Percentiles rank a stretch among this genome's conserved stretches.
These are phyloP conservation scores for Pseudogymnoascus sp. DNA, from an alignment of 2,329 filamentous ascomycete species.

Conservation along the genomic window DNA sequence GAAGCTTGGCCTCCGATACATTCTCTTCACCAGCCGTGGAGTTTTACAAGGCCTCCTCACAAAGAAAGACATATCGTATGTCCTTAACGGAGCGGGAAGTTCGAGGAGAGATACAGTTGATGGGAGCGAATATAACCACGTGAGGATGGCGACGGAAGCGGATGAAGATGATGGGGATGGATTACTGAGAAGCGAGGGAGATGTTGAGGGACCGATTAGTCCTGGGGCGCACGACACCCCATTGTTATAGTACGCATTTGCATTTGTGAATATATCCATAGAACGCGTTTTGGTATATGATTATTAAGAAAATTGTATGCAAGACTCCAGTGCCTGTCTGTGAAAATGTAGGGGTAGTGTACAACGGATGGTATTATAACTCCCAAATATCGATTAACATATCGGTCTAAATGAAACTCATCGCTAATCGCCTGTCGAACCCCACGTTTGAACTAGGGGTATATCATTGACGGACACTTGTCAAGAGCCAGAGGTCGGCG, in stretches of 20 bases:
- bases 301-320: not conserved
- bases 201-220: conserved; percentile 20
- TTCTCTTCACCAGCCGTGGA: conserved; percentile 78
- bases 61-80: conserved; percentile 96
- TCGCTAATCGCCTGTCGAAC: not conserved
- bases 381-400: not conserved
- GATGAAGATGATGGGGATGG: conserved; percentile 37
- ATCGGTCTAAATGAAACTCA: not conserved
- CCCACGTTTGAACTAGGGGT: not conserved
- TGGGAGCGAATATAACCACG: conserved; percentile 28
- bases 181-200: conserved; percentile 33
- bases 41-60: conserved; percentile 78
- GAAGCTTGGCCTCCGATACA: conserved; percentile 82
- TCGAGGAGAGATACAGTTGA: conserved; percentile 37
- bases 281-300: not conserved
- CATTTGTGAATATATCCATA: conserved; percentile 3
- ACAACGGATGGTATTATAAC: not conserved
- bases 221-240: conserved; percentile 3
- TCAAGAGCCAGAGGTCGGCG: not conserved
- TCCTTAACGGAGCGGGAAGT: conserved; percentile 71
- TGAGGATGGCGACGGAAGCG: conserved; percentile 34
- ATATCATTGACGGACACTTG: not conserved
- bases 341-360: not conserved
- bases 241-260: conserved; percentile 8
- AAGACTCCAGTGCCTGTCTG: not conserved